Conservation (phyloP, 73 alveolate genomes). For the Paramecium octaurelia region DNA sequence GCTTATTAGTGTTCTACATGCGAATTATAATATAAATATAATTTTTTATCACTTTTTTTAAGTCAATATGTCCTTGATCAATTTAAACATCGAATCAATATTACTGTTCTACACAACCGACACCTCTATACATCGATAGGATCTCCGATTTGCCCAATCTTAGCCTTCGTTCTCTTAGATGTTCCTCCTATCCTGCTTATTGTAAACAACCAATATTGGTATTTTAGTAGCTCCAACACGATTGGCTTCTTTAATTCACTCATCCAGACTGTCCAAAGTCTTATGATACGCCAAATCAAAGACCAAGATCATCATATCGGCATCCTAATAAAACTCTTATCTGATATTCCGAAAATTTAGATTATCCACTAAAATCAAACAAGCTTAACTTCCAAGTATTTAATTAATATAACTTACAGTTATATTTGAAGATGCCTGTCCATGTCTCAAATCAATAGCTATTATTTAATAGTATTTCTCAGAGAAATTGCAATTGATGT, state of each 20-base stretch:
- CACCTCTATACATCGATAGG: neutral
- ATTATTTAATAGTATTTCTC: conserved; percentile 45
- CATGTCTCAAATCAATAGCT: conserved; percentile 58
- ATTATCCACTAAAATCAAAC: conserved; percentile 76
- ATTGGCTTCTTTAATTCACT: conserved; percentile 44
- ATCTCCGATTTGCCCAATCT: conserved; percentile 27
- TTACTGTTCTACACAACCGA: neutral
- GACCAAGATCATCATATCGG: conserved; percentile 60
- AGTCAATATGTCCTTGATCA: neutral
- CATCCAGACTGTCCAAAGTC: conserved; percentile 67
- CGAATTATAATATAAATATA: neutral
- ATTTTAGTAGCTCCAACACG: conserved; percentile 5
- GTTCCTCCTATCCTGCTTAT: neutral
- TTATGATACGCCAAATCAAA: conserved; percentile 66
- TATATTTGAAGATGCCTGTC: neutral
- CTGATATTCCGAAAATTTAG: conserved; percentile 69
- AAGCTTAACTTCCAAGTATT: neutral
- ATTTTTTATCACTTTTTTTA: neutral
- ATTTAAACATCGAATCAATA: neutral
- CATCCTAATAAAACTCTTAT: conserved; percentile 76
- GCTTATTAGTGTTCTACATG: neutral
- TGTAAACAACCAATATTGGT: neutral
- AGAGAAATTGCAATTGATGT: neutral
- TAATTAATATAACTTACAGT: neutral
- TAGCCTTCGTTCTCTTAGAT: conserved; percentile 3